A percentile compares a stretch with the other conserved stretches of the same genome.
These are phyloP conservation scores for Pachysandra terminalis DNA, from an alignment of 164 flowering plant species.

Conservation along the genomic window DNA sequence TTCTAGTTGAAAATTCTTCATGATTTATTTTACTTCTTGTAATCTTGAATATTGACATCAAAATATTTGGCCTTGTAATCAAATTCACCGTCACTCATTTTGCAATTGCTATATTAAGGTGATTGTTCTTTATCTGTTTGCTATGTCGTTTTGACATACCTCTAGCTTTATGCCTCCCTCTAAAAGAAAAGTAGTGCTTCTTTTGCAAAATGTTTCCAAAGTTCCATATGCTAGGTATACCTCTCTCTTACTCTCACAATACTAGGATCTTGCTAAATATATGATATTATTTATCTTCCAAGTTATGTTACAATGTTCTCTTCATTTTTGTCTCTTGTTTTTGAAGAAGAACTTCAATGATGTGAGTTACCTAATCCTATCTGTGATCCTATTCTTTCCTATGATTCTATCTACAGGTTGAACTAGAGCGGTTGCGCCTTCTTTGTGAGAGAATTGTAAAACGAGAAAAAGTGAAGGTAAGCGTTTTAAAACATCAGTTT, in stretches of 20 bases:
- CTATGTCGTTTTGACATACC: too few species aligned
- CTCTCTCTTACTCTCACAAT: neutral
- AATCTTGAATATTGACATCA: too few species aligned
- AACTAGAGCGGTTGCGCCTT: conserved; percentile 87
- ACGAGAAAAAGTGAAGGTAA: conserved; percentile 91
- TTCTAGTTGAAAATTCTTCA: too few species aligned
- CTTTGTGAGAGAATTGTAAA: conserved; percentile 87
- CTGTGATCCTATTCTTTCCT: neutral
- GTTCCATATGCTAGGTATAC: too few species aligned
- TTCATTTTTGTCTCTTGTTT: neutral
- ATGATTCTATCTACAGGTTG: conserved; percentile 52
- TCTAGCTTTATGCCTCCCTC: too few species aligned
- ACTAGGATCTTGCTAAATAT: neutral
- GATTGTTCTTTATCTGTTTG: too few species aligned
- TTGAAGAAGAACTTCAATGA: neutral
- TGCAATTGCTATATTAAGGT: too few species aligned
- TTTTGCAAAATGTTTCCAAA: too few species aligned
- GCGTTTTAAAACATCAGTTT: neutral
- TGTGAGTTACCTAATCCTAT: neutral
- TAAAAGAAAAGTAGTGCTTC: too few species aligned
- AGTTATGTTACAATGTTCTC: neutral
- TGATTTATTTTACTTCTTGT: too few species aligned
- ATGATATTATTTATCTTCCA: neutral
- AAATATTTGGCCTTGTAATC: too few species aligned
- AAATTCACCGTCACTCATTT: too few species aligned